These are phyloP conservation scores for Sergeia podlipaevii DNA, from an alignment of 208 protist genomes.

Conservation along the genomic window DNA sequence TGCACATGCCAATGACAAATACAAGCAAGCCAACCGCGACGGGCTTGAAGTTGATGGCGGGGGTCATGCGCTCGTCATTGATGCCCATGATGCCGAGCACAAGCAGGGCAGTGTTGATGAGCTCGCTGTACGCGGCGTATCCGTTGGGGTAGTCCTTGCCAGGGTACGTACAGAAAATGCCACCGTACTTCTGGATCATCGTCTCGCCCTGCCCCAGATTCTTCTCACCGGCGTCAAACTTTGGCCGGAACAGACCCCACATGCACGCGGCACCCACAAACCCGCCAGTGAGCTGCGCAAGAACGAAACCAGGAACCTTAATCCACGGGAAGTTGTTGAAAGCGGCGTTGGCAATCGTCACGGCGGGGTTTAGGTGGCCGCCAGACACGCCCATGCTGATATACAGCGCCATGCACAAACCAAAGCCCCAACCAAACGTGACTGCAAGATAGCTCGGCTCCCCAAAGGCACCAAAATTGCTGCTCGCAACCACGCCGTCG, in stretches of 20 bases:
- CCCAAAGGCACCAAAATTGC: conserved; percentile 8
- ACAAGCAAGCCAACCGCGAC: conserved; percentile 35
- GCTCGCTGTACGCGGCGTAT: conserved; percentile 28
- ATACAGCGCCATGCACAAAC: conserved; percentile 33
- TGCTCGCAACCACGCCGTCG: conserved; percentile 26
- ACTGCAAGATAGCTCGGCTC: conserved; percentile 10
- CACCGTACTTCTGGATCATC: conserved; percentile 19
- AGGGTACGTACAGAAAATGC: conserved; percentile 53
- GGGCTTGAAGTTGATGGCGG: conserved; percentile 34
- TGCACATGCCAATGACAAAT: conserved; percentile 34
- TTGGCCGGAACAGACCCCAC: conserved; percentile 29
- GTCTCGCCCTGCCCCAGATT: conserved; percentile 14
- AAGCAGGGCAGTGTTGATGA: conserved; percentile 35
- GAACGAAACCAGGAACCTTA: conserved; percentile 40
- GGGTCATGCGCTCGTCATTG: conserved; percentile 30
- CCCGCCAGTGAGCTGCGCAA: conserved; percentile 35
- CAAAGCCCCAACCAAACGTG: conserved; percentile 43
- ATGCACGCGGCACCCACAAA: conserved; percentile 30
- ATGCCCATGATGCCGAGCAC: conserved; percentile 46
- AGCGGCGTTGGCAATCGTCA: conserved; percentile 40
- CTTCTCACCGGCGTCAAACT: conserved; percentile 15
- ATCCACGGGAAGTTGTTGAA: conserved; percentile 34
- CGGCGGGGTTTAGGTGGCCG: conserved; percentile 49
- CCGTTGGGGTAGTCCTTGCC: conserved; percentile 18
- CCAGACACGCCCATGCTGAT: conserved; percentile 39